Evolutionary conservation across 2,329 filamentous ascomycete species (phyloP).

Genomic region (Arthroderma uncinatum): DNA sequence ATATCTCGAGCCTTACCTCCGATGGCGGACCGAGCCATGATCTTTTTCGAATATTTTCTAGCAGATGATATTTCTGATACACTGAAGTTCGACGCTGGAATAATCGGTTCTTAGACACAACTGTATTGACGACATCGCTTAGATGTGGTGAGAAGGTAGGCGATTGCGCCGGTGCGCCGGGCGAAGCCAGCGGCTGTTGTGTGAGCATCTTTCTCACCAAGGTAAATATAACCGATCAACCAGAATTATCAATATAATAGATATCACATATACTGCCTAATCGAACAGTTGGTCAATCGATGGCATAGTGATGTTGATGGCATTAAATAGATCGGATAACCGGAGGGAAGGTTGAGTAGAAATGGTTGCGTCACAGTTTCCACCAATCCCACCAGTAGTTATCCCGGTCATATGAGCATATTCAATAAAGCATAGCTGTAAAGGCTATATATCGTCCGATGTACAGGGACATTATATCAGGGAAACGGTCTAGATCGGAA

Average conservation of each 20-base stretch:
- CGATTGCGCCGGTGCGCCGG: not conserved
- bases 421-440: not conserved
- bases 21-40: slow-evolving; percentile 30
- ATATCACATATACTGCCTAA: not conserved
- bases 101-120: slow-evolving; percentile 7
- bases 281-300: no score
- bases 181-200: not conserved
- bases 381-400: not conserved
- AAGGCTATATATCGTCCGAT: not conserved
- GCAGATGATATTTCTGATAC: slow-evolving; percentile 26
- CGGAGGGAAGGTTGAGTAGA: not conserved
- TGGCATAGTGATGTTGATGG: no score
- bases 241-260: no score
- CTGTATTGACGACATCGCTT: not conserved
- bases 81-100: slow-evolving; percentile 25
- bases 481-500: not conserved
- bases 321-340: not conserved
- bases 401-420: not conserved
- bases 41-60: slow-evolving; percentile 22
- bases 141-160: not conserved
- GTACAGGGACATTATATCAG: not conserved
- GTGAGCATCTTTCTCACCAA: no score
- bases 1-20: slow-evolving; percentile 22
- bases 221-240: no score
- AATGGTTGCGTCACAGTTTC: not conserved